Percentiles rank a stretch among this genome's conserved stretches.
Evolutionary conservation across 208 protist genomes (phyloP).

Genomic region (Histomonas meleagridis): DNA sequence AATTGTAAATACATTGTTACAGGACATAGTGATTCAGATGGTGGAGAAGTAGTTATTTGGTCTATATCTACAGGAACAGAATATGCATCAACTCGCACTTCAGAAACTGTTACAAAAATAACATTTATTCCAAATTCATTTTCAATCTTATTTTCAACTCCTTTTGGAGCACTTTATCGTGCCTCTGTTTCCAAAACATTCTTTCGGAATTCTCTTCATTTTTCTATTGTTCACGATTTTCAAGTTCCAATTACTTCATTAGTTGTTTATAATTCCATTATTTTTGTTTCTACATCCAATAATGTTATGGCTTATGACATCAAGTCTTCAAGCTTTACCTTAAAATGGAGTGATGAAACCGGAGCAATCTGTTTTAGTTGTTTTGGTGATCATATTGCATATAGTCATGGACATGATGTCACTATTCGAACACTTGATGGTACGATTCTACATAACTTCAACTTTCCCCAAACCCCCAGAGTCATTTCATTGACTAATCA

Average conservation of each 20-base stretch:
- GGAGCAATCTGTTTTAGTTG: background rate
- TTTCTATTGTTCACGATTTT: background rate
- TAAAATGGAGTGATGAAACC: background rate
- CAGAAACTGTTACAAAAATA: background rate
- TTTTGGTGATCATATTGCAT: background rate
- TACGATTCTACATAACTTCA: too few relatives aligned
- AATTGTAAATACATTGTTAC: background rate
- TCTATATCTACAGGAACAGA: background rate
- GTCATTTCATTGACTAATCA: background rate
- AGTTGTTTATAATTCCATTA: background rate
- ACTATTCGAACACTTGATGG: background rate
- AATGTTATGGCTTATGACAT: background rate
- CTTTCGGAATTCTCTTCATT: background rate
- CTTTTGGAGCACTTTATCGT: background rate
- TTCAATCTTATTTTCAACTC: background rate
- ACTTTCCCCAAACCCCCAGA: background rate
- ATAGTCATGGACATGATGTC: background rate
- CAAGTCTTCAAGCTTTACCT: background rate
- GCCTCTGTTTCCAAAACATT: background rate
- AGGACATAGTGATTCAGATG: background rate
- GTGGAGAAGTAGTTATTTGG: slow-evolving; percentile 17
- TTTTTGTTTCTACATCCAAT: background rate
- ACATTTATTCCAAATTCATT: background rate
- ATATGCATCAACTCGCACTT: background rate
- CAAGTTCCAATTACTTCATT: background rate